Conservation (phyloP, 163 green algal species). For the Scenedesmus sp. region DNA sequence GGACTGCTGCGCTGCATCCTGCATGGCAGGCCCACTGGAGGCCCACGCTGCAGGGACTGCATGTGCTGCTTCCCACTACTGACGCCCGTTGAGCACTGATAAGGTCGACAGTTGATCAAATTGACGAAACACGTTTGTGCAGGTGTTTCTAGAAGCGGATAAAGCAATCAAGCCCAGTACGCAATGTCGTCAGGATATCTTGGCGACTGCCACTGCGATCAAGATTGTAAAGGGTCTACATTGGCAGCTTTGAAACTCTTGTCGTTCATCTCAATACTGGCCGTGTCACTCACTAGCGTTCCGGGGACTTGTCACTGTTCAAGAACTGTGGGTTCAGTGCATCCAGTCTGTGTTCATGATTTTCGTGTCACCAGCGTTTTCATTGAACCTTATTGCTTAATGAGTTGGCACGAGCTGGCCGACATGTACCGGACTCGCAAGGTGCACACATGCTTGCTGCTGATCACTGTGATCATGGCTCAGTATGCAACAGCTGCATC, state of each 20-base stretch:
- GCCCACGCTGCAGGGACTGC: not conserved
- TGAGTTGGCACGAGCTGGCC: not conserved
- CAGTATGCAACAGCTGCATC: slow-evolving; percentile 3
- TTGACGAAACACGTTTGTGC: not conserved
- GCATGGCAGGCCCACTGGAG: not conserved
- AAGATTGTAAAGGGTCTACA: not conserved
- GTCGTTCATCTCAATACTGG: not conserved
- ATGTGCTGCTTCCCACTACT: not conserved
- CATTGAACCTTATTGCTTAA: not conserved
- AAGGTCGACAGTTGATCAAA: too few relatives aligned
- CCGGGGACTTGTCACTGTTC: not conserved
- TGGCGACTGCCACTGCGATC: not conserved
- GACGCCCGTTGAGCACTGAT: not conserved
- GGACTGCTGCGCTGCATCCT: not conserved
- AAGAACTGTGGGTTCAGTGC: not conserved
- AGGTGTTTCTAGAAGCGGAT: not conserved
- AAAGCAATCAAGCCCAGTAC: not conserved
- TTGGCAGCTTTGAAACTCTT: not conserved
- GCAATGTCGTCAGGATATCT: not conserved
- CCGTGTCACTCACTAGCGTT: not conserved
- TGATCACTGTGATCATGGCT: not conserved
- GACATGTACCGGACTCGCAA: not conserved
- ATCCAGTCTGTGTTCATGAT: not conserved
- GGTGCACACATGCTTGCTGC: not conserved
- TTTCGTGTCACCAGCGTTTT: too few relatives aligned